Evolutionary conservation across 495 filamentous ascomycete species (phyloP).

Genomic region (Penicillium flavigenum): DNA sequence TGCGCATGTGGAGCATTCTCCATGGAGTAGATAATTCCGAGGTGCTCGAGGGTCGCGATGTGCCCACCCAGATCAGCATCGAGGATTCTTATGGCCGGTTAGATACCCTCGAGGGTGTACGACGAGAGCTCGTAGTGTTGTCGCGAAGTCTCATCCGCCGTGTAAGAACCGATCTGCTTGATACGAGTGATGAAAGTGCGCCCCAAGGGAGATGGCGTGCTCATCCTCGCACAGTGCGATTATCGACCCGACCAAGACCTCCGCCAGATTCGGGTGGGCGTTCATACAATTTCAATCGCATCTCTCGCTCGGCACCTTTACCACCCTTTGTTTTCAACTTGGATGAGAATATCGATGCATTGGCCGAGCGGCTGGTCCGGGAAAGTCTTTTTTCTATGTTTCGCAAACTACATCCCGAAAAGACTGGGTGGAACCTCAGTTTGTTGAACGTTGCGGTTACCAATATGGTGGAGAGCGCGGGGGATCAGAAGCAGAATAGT

Average conservation of each 20-base stretch:
- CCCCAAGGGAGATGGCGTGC: conserved; percentile 58
- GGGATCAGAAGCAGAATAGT: conserved; percentile 46
- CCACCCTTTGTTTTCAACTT: conserved; percentile 68
- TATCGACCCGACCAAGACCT: conserved; percentile 70
- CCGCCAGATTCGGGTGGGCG: conserved; percentile 53
- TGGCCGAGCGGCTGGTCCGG: conserved; percentile 66
- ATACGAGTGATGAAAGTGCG: conserved; percentile 42
- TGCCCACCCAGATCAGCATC: conserved; percentile 90
- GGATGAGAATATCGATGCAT: conserved; percentile 51
- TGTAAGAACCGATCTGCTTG: conserved; percentile 74
- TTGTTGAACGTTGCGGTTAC: conserved; percentile 84
- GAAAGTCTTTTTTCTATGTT: conserved; percentile 70
- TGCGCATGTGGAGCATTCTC: conserved; percentile 75
- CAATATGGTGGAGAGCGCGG: conserved; percentile 70
- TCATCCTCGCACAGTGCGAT: conserved; percentile 67
- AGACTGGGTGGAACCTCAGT: conserved; percentile 71
- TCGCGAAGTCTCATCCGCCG: conserved; percentile 69
- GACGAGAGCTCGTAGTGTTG: conserved; percentile 62
- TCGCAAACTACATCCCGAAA: conserved; percentile 66
- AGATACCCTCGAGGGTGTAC: conserved; percentile 57
- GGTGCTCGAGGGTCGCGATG: conserved; percentile 65
- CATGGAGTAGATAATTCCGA: conserved; percentile 62
- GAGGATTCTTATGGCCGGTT: conserved; percentile 83
- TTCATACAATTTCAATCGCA: conserved; percentile 54
- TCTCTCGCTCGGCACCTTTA: conserved; percentile 65